Evolutionary conservation across 148 eudicot genomes (phyloP).

Genomic region (Rhododendron ovatum): DNA sequence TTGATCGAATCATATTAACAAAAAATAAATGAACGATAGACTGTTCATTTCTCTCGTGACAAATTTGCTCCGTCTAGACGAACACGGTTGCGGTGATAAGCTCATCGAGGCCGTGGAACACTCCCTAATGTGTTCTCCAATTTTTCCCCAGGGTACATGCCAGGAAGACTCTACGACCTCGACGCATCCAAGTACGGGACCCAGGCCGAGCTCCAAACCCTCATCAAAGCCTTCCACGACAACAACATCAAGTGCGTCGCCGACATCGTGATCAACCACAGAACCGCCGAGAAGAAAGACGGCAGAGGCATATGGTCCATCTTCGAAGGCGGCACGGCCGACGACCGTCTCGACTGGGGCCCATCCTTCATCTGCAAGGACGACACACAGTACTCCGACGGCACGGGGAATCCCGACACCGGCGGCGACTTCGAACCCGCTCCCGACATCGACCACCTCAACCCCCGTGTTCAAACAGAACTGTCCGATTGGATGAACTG

Average conservation of each 20-base stretch:
- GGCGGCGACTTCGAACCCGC: constrained; percentile 41
- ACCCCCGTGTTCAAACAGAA: constrained; percentile 52
- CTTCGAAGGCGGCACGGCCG: constrained; percentile 70
- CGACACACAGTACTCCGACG: constrained; percentile 50
- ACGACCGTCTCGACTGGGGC: constrained; percentile 72
- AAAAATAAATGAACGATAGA: too few species aligned
- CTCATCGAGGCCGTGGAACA: too few species aligned
- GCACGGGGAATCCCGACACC: constrained; percentile 56
- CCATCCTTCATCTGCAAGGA: constrained; percentile 56
- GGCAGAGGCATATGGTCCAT: constrained; percentile 56
- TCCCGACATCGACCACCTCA: constrained; percentile 75
- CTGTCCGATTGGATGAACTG: constrained; percentile 79
- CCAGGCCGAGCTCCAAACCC: constrained; percentile 26
- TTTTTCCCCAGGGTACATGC: constrained; percentile 47
- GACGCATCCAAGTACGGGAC: constrained; percentile 57
- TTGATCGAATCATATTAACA: not conserved
- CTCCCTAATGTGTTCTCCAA: not conserved
- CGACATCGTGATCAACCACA: constrained; percentile 71
- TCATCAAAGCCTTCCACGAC: constrained; percentile 39
- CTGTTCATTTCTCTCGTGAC: not conserved
- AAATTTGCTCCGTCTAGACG: not conserved
- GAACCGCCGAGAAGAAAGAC: constrained; percentile 44
- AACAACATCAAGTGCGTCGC: constrained; percentile 62
- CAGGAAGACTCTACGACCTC: constrained; percentile 67
- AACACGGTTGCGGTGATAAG: too few species aligned